Conservation (phyloP, 768 basidiomycete species). For the Boletus reticuloceps region DNA sequence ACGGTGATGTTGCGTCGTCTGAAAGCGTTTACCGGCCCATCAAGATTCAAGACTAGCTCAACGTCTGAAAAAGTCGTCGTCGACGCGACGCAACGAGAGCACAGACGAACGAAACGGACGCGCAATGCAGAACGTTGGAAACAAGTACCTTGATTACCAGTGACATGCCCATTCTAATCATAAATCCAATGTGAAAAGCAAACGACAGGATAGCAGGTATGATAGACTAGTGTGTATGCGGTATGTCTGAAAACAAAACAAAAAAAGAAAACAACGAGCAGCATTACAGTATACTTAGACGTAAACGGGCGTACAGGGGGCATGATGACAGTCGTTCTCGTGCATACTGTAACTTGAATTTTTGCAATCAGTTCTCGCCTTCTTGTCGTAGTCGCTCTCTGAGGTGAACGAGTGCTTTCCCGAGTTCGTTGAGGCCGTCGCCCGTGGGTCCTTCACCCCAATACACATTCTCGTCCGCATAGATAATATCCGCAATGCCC, state of each 20-base stretch:
- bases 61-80: too few species aligned
- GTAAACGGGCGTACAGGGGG: too few species aligned
- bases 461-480: constrained; percentile 56
- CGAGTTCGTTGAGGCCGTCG: constrained; percentile 60
- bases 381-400: constrained; percentile 45
- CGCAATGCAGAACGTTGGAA: too few species aligned
- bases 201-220: background rate
- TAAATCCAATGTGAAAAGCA: background rate
- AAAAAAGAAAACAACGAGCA: background rate
- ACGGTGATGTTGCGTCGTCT: too few species aligned
- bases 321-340: too few species aligned
- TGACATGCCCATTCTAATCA: background rate
- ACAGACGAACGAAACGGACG: too few species aligned
- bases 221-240: background rate
- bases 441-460: constrained; percentile 62
- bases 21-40: too few species aligned
- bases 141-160: too few species aligned
- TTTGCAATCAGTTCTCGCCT: constrained; percentile 3
- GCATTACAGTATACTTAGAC: too few species aligned
- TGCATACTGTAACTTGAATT: too few species aligned
- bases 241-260: background rate
- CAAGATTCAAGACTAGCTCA: too few species aligned
- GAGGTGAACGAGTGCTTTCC: constrained; percentile 54
- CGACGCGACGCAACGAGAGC: too few species aligned
- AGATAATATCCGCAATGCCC: constrained; percentile 47